Conservation (phyloP, 2,329 filamentous ascomycete genomes). For the Chaetothyriales sp. region DNA sequence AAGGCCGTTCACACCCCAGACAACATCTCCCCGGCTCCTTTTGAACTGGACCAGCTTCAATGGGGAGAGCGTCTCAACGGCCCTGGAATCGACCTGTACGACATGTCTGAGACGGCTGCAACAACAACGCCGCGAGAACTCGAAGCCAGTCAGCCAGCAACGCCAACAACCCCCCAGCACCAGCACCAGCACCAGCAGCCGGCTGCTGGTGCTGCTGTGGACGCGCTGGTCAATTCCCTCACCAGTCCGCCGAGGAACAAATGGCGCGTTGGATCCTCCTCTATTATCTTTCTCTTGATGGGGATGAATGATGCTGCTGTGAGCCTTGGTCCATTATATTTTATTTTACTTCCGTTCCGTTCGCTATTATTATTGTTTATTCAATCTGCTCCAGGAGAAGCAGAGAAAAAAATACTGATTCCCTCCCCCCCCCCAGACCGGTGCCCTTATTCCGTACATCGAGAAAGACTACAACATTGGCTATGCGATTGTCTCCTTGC, state of each 20-base stretch:
- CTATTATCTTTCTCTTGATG: slow-evolving; percentile 50
- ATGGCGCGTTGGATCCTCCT: slow-evolving; percentile 50
- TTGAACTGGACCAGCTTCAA: slow-evolving; percentile 12
- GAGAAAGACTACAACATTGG: slow-evolving; percentile 60
- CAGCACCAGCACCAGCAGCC: too few relatives aligned
- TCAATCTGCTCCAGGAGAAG: too few relatives aligned
- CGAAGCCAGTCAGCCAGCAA: slow-evolving; percentile 17
- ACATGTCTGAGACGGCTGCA: slow-evolving; percentile 4
- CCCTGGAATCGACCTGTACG: slow-evolving; percentile 2
- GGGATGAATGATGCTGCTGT: slow-evolving; percentile 57
- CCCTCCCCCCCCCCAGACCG: slow-evolving; percentile 30
- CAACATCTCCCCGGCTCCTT: slow-evolving; percentile 9
- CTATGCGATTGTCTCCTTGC: slow-evolving; percentile 63
- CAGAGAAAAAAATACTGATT: neutral
- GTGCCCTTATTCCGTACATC: slow-evolving; percentile 68
- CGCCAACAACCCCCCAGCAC: too few relatives aligned
- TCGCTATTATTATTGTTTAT: too few relatives aligned
- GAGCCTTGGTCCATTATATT: neutral
- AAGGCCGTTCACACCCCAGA: neutral
- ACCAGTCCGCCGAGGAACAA: slow-evolving; percentile 44
- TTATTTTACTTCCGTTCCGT: too few relatives aligned
- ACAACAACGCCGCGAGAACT: slow-evolving; percentile 18
- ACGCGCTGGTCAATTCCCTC: slow-evolving; percentile 17
- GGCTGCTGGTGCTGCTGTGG: slow-evolving; percentile 12
- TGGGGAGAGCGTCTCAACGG: slow-evolving; percentile 13